These are phyloP conservation scores for Jaltomata sinuosa DNA, from an alignment of 257 asterid genomes.

Conservation along the genomic window DNA sequence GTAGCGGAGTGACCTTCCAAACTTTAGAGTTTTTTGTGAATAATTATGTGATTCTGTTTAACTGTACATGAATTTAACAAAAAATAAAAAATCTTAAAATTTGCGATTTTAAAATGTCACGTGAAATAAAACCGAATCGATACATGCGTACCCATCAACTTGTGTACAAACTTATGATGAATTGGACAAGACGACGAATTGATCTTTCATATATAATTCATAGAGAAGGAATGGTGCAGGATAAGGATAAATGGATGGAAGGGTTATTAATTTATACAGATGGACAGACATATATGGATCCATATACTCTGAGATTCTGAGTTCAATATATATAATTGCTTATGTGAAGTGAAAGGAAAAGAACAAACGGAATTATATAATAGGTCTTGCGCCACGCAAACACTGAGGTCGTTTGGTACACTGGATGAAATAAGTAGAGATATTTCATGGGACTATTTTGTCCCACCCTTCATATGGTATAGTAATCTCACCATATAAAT, in stretches of 20 bases:
- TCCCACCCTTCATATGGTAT: too few species aligned
- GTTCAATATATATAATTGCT: background rate
- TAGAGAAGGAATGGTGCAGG: background rate
- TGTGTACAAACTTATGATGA: background rate
- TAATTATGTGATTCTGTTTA: background rate
- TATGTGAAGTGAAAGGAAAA: background rate
- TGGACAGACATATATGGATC: background rate
- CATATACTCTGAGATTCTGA: background rate
- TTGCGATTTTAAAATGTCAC: background rate
- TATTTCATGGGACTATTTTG: too few species aligned
- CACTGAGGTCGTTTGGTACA: too few species aligned
- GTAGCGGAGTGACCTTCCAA: too few species aligned
- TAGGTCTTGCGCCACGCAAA: background rate
- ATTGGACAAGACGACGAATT: background rate
- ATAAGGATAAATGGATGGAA: background rate
- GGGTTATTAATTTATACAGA: background rate
- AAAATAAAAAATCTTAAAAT: background rate
- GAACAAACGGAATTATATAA: background rate
- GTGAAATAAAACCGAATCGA: background rate
- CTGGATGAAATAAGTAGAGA: too few species aligned
- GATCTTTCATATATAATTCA: background rate
- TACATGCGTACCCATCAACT: background rate
- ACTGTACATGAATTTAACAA: rapidly evolving
- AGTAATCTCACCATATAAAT: too few species aligned
- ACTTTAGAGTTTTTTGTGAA: background rate